These are phyloP conservation scores for Polygonum maritimum DNA, from an alignment of 148 eudicot species.

Conservation along the genomic window DNA sequence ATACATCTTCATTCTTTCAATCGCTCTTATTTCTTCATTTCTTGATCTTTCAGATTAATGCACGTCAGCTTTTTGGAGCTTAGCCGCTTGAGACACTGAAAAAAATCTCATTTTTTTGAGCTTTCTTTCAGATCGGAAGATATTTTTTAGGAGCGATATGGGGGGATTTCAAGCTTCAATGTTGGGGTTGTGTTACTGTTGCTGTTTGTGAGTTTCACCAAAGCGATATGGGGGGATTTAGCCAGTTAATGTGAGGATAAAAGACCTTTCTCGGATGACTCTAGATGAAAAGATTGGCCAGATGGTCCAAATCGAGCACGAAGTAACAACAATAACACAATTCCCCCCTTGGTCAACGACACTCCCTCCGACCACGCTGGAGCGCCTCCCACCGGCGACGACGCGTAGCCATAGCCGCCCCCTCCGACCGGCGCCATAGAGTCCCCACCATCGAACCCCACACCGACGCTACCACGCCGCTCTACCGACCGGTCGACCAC, in stretches of 20 bases:
- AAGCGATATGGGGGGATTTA: too few relatives aligned
- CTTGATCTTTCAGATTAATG: not conserved
- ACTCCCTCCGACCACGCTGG: too few relatives aligned
- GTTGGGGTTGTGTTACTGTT: constrained; percentile 6
- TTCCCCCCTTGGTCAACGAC: too few relatives aligned
- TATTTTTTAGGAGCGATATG: not conserved
- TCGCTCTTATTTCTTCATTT: not conserved
- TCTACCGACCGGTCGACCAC: too few relatives aligned
- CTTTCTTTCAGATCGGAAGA: not conserved
- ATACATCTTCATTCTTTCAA: not conserved
- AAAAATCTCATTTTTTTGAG: not conserved
- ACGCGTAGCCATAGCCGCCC: too few relatives aligned
- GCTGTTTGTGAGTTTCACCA: not conserved
- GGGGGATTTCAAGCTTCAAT: not conserved
- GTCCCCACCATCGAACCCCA: too few relatives aligned
- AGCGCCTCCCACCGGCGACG: too few relatives aligned
- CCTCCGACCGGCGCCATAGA: too few relatives aligned
- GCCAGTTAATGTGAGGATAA: constrained; percentile 30
- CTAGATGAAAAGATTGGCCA: constrained; percentile 78
- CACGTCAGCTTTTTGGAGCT: not conserved
- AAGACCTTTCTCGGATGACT: constrained; percentile 51
- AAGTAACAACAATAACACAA: too few relatives aligned
- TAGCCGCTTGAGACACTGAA: not conserved
- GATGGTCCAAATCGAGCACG: constrained; percentile 70
- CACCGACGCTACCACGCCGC: too few relatives aligned